Conservation (phyloP, 352 stramenopile genomes). For the Phytophthora chlamydospora region DNA sequence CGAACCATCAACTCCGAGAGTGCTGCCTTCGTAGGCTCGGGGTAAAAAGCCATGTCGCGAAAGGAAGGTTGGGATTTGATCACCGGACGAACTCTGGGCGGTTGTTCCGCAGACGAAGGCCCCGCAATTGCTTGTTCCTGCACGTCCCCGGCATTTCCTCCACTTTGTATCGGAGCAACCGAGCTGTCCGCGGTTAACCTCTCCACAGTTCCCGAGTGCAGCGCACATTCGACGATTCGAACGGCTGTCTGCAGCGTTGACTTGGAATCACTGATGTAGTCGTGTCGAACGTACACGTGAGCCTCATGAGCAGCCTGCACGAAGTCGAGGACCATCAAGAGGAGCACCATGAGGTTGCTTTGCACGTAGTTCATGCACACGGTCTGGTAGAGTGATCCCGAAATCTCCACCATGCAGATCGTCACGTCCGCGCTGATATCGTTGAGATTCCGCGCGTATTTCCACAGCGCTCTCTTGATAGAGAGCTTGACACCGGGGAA, state of each 20-base stretch:
- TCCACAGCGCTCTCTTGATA: conserved; percentile 31
- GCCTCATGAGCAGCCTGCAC: no score
- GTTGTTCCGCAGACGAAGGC: neutral
- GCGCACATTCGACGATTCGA: no score
- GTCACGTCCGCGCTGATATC: conserved; percentile 35
- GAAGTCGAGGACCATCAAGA: no score
- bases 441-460: conserved; percentile 21
- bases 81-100: neutral
- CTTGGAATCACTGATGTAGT: no score
- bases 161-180: no score
- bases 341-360: neutral
- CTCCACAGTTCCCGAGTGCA: neutral
- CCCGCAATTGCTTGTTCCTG: no score
- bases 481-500: conserved; percentile 24
- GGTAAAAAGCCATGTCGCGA: no score
- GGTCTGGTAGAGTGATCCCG: conserved; percentile 33
- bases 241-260: no score
- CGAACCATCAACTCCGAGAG: neutral
- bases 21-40: neutral
- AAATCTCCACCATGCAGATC: conserved; percentile 38
- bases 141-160: no score
- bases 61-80: neutral
- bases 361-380: conserved; percentile 32
- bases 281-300: no score
- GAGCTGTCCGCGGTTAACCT: neutral